phyloP scores from a whole-genome alignment of 2,329 filamentous ascomycete genomes.

The Fusarium mangiferae region DNA sequence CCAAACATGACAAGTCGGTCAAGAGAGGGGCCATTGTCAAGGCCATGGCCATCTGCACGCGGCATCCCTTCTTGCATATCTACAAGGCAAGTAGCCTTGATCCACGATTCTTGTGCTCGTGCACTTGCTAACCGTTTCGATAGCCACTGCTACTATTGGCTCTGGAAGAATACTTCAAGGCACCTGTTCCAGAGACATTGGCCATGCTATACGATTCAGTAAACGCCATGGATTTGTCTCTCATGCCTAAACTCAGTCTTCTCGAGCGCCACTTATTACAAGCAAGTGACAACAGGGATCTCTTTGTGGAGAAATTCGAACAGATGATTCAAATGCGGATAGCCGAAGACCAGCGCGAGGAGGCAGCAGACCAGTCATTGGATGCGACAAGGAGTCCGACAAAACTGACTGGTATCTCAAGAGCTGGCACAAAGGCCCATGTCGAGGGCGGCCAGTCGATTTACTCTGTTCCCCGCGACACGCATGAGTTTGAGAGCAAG shows the following conservation, averaged over 20 bases:
- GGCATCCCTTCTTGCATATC: slow-evolving; percentile 97
- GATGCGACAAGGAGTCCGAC: slow-evolving; percentile 61
- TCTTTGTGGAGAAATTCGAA: slow-evolving; percentile 98
- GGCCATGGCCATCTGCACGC: slow-evolving; percentile 98
- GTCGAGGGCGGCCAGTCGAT: slow-evolving; percentile 68
- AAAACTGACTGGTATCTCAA: slow-evolving; percentile 61
- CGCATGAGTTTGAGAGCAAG: slow-evolving; percentile 95
- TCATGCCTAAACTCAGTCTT: slow-evolving; percentile 86
- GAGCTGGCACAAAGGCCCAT: slow-evolving; percentile 71
- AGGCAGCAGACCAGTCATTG: slow-evolving; percentile 49
- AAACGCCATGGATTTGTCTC: slow-evolving; percentile 94
- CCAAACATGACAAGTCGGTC: slow-evolving; percentile 92
- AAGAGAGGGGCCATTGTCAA: slow-evolving; percentile 96
- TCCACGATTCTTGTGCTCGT: not conserved
- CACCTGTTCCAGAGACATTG: slow-evolving; percentile 87
- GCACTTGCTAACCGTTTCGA: slow-evolving; percentile 26
- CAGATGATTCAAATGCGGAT: slow-evolving; percentile 89
- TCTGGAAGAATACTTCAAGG: slow-evolving; percentile 96
- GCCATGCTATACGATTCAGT: slow-evolving; percentile 90
- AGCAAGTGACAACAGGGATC: slow-evolving; percentile 90
- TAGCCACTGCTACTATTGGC: slow-evolving; percentile 89
- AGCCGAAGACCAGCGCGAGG: slow-evolving; percentile 67
- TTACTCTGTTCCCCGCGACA: slow-evolving; percentile 88
- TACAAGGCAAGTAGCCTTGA: slow-evolving; percentile 77
- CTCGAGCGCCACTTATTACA: slow-evolving; percentile 89